phyloP scores from a whole-genome alignment of 2,329 filamentous ascomycete genomes.

The Coniochaeta hoffmannii region DNA sequence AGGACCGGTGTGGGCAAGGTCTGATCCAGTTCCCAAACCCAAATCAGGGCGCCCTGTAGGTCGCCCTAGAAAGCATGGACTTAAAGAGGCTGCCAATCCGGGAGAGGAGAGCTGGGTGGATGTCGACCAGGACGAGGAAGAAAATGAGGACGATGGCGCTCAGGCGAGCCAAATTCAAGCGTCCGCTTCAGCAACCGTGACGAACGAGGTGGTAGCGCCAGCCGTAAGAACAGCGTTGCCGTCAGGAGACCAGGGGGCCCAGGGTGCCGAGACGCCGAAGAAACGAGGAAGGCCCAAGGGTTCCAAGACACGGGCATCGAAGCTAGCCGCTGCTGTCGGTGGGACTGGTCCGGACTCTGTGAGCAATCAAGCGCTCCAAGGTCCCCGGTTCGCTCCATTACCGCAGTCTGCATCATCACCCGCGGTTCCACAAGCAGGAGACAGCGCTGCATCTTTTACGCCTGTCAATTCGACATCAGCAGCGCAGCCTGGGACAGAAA shows the following conservation, averaged over 20 bases:
- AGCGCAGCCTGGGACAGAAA: conserved; percentile 7
- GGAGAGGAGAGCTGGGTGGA: conserved; percentile 38
- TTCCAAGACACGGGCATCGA: conserved; percentile 41
- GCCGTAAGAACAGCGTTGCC: neutral
- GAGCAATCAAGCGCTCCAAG: neutral
- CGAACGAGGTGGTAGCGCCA: neutral
- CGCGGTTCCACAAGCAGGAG: neutral
- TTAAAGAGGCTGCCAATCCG: conserved; percentile 1
- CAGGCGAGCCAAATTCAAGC: conserved; percentile 7
- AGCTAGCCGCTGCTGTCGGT: conserved; percentile 7
- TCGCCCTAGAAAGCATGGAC: neutral
- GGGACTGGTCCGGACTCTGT: neutral
- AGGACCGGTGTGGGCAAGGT: conserved; percentile 20
- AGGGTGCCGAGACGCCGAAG: conserved; percentile 30
- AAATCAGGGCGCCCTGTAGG: neutral
- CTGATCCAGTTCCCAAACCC: conserved; percentile 2
- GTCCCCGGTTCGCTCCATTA: conserved; percentile 5
- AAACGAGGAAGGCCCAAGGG: conserved; percentile 44
- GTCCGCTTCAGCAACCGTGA: neutral
- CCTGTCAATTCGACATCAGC: conserved; percentile 7
- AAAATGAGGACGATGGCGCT: conserved; percentile 17
- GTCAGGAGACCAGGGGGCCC: neutral
- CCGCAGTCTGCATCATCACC: neutral
- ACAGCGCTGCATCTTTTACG: neutral
- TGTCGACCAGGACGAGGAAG: conserved; percentile 29